Evolutionary conservation across 192 early-diverging fungal species (phyloP).

Genomic region (Chytriomyces confervae): DNA sequence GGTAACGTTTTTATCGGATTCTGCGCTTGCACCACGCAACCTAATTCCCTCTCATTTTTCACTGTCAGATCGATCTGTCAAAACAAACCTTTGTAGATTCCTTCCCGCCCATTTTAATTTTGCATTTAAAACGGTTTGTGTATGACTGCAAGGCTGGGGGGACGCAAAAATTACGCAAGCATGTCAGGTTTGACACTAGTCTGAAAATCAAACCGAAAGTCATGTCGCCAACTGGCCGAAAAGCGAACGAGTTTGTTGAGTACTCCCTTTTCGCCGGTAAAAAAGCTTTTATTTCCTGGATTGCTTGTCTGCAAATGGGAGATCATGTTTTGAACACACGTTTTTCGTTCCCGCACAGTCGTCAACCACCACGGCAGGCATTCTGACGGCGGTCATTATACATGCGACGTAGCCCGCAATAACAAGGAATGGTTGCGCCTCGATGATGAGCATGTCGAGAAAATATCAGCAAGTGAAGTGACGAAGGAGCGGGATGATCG

Average conservation of each 20-base stretch:
- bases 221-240: conserved; percentile 55
- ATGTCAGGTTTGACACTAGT: conserved; percentile 74
- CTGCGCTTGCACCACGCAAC: no score
- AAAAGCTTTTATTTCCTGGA: neutral
- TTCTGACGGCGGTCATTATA: conserved; percentile 95
- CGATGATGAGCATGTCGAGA: conserved; percentile 84
- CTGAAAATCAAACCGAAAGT: conserved; percentile 68
- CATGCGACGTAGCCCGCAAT: conserved; percentile 81
- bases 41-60: conserved; percentile 12
- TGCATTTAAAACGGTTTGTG: conserved; percentile 95
- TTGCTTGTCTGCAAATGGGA: neutral
- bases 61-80: conserved; percentile 61
- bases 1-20: neutral
- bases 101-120: conserved; percentile 87
- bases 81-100: conserved; percentile 85
- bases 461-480: conserved; percentile 65
- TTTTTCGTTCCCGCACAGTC: conserved; percentile 50
- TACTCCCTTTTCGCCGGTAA: conserved; percentile 79
- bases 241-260: conserved; percentile 37
- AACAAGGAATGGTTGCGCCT: conserved; percentile 84
- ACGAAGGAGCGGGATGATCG: conserved; percentile 58
- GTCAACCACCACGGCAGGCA: conserved; percentile 93
- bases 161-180: conserved; percentile 87
- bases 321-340: no score
- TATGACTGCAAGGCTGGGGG: conserved; percentile 74